A percentile compares a stretch with the other conserved stretches of the same genome.
Conservation (phyloP, 257 asterid genomes). For the Nyctanthes arbortristis region DNA sequence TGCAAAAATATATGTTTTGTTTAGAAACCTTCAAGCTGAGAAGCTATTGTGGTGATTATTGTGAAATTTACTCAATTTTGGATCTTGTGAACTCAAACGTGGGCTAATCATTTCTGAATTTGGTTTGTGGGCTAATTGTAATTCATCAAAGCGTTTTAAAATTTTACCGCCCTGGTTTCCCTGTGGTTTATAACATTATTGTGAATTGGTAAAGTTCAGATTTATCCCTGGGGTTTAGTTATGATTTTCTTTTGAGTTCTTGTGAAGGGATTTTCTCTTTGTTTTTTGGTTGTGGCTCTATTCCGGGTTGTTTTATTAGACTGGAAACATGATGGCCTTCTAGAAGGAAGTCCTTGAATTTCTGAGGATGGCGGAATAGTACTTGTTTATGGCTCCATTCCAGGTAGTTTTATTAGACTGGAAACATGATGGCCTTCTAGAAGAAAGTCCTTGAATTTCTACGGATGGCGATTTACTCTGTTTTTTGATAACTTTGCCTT, state of each 20-base stretch:
- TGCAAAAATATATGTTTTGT: constrained; percentile 22
- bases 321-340: not conserved
- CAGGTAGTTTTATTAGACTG: not conserved
- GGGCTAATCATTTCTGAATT: not conserved
- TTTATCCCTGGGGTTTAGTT: not conserved
- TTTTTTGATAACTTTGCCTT: too few species aligned
- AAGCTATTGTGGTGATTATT: constrained; percentile 6
- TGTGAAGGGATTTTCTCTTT: not conserved
- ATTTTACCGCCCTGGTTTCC: too few species aligned
- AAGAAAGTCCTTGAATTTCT: too few species aligned
- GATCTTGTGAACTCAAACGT: not conserved
- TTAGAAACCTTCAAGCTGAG: constrained; percentile 18
- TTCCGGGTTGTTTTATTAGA: constrained; percentile 1
- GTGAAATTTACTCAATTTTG: constrained; percentile 11
- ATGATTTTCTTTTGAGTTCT: not conserved
- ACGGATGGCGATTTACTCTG: too few species aligned
- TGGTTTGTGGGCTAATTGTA: not conserved
- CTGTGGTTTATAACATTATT: too few species aligned
- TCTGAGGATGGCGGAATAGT: too few species aligned
- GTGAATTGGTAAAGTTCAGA: not conserved
- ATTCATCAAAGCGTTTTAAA: too few species aligned
- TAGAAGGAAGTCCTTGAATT: not conserved
- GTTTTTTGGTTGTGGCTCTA: not conserved
- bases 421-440: too few species aligned
- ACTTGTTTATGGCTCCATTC: too few species aligned